Evolutionary conservation across 176 grass and related monocot species (phyloP).

Genomic region (Microstegium vimineum): DNA sequence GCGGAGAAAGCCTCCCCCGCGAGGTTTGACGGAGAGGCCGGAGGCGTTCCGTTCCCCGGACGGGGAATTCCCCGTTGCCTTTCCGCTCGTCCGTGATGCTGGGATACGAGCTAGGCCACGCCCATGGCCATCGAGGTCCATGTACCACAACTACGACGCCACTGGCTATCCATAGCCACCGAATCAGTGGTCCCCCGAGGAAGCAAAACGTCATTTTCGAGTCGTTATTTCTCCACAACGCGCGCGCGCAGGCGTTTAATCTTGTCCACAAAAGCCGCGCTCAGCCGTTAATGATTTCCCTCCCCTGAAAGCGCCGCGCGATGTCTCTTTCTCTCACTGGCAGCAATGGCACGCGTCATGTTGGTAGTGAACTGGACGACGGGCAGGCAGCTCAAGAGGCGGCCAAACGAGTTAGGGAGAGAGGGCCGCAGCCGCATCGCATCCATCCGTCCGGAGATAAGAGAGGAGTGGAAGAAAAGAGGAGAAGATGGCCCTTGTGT

Average conservation of each 20-base stretch:
- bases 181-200: neutral
- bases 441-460: neutral
- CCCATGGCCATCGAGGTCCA: too few relatives aligned
- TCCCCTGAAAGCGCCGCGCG: too few relatives aligned
- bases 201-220: too few relatives aligned
- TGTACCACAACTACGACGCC: neutral
- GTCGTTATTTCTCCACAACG: neutral
- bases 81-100: too few relatives aligned
- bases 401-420: neutral
- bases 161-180: neutral
- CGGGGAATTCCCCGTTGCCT: too few relatives aligned
- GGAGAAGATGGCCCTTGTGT: constrained; percentile 19
- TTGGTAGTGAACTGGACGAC: constrained; percentile 11
- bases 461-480: neutral
- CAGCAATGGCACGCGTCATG: neutral
- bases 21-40: too few relatives aligned
- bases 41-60: too few relatives aligned
- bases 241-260: neutral
- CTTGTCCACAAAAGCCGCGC: neutral
- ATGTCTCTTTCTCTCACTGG: neutral
- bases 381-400: neutral
- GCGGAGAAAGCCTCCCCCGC: too few relatives aligned
- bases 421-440: neutral
- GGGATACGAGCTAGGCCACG: too few relatives aligned
- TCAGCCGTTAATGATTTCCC: neutral